phyloP scores from a whole-genome alignment of 306 rosid species.

The Hippophae rhamnoides region DNA sequence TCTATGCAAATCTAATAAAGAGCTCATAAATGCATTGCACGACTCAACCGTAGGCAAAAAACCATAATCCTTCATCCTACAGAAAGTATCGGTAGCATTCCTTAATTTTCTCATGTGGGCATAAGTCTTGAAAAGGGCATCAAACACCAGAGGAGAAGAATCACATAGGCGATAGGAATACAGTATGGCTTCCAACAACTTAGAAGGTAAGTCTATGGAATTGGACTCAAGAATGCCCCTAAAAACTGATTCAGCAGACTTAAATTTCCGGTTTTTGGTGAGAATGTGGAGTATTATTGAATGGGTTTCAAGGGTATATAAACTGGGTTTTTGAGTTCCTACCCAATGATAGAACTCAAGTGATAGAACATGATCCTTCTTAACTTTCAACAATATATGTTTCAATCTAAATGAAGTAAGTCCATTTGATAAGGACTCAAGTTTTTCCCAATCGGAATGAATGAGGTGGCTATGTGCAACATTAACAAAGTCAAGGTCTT shows the following conservation, averaged over 20 bases:
- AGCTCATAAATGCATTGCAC: constrained; percentile 65
- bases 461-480: constrained; percentile 62
- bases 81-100: constrained; percentile 44
- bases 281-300: constrained; percentile 61
- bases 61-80: constrained; percentile 63
- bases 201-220: constrained; percentile 31
- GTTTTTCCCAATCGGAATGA: constrained; percentile 69
- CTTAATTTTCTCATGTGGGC: constrained; percentile 60
- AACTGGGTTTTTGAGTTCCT: constrained; percentile 33
- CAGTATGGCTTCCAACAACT: constrained; percentile 47
- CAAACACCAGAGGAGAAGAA: constrained; percentile 65
- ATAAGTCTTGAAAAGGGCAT: constrained; percentile 64
- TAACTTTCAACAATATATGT: constrained; percentile 47
- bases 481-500: constrained; percentile 70
- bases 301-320: constrained; percentile 46
- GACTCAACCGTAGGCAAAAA: constrained; percentile 59
- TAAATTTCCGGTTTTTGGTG: constrained; percentile 53
- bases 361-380: constrained; percentile 57
- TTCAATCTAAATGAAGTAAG: constrained; percentile 54
- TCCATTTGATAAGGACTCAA: constrained; percentile 32
- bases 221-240: constrained; percentile 25
- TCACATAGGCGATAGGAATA: constrained; percentile 45
- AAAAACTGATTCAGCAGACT: constrained; percentile 40
- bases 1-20: constrained; percentile 47
- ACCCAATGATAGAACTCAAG: constrained; percentile 71